These are phyloP conservation scores for Bocquillonia castaneifolia DNA, from an alignment of 441 rosid species.

Conservation along the genomic window DNA sequence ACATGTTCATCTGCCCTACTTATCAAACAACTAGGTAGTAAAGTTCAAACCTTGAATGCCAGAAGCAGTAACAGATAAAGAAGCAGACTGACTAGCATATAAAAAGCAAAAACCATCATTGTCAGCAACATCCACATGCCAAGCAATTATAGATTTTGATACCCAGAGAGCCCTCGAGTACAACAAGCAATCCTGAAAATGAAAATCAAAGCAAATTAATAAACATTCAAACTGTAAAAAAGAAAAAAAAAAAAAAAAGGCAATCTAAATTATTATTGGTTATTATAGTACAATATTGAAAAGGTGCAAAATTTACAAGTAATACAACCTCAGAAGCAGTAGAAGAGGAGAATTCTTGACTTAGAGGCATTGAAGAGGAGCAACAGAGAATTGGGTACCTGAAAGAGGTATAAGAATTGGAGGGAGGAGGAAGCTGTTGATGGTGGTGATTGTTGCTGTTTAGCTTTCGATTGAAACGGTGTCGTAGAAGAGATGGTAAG, in stretches of 20 bases:
- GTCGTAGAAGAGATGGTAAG: constrained; percentile 15
- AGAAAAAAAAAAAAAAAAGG: too few species aligned
- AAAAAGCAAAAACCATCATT: constrained; percentile 57
- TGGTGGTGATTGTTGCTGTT: constrained; percentile 17
- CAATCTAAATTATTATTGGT: too few species aligned
- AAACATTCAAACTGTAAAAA: constrained; percentile 3
- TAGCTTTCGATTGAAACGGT: constrained; percentile 11
- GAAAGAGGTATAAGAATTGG: constrained; percentile 11
- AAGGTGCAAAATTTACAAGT: background rate
- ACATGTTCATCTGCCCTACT: background rate
- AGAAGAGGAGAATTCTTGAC: constrained; percentile 31
- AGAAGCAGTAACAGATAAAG: constrained; percentile 46
- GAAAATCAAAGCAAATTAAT: constrained; percentile 26
- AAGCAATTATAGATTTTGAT: constrained; percentile 55
- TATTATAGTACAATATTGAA: too few species aligned
- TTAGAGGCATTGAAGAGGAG: constrained; percentile 44
- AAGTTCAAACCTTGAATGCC: constrained; percentile 54
- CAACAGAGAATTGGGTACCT: constrained; percentile 26
- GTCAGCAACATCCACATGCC: constrained; percentile 66
- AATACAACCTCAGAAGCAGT: constrained; percentile 46
- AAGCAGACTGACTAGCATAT: constrained; percentile 60
- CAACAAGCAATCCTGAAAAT: constrained; percentile 51
- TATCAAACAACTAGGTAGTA: background rate
- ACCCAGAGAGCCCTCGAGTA: constrained; percentile 79
- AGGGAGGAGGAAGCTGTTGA: constrained; percentile 2